Conservation (phyloP, 129 eudicot genomes). For the Artemisia argyi region DNA sequence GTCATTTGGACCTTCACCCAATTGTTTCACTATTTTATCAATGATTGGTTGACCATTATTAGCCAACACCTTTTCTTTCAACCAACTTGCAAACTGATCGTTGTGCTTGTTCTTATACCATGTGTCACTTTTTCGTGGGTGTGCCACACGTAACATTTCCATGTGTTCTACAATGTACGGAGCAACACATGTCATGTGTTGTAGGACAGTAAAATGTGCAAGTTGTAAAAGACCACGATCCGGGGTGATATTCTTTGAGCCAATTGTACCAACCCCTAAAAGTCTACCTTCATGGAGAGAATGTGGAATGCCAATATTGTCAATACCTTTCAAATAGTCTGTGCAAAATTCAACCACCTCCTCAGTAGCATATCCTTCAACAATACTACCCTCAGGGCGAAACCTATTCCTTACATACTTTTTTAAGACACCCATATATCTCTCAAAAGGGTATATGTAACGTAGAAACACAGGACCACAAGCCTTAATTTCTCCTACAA, state of each 20-base stretch:
- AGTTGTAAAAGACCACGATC: neutral
- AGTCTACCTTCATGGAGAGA: neutral
- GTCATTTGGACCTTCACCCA: neutral
- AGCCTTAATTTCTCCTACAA: too few species aligned
- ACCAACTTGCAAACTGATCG: neutral
- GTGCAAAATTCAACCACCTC: neutral
- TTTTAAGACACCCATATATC: too few species aligned
- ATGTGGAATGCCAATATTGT: neutral
- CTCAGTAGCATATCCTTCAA: neutral
- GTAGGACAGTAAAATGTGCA: too few species aligned
- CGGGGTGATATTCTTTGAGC: neutral
- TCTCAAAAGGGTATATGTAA: too few species aligned
- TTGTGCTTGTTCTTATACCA: neutral
- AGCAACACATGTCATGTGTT: too few species aligned
- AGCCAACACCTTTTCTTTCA: neutral
- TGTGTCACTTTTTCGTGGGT: neutral
- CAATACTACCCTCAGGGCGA: neutral
- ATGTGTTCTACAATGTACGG: neutral
- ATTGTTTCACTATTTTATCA: neutral
- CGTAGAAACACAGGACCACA: too few species aligned
- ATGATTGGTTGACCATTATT: neutral
- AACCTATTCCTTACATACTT: neutral
- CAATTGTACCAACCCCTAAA: neutral
- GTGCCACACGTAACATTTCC: neutral
- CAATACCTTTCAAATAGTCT: neutral